Evolutionary conservation across 2,329 filamentous ascomycete species (phyloP), one percentile per base, ranked within the genome.

Genomic region (Sporothrix euskadiensis): DNA sequence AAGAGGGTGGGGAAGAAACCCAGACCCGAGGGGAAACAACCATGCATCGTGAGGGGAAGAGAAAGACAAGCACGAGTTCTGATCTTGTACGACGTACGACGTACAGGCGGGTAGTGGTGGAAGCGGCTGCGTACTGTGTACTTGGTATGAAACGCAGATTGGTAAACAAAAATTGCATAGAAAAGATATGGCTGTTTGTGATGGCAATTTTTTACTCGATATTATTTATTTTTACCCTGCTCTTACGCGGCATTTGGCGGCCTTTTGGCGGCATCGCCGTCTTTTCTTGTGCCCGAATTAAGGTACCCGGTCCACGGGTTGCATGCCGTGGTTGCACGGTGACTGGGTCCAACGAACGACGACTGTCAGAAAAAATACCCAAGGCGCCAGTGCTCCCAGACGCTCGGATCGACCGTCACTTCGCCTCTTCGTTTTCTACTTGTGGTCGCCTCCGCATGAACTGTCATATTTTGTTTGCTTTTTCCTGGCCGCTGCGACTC

Each of bases 401-500:
- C 5, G 12, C 10, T 66, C 22, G n/a, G 61, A 22, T 66, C 19
- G 12, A 19, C 10, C 6, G 39, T 47, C n/a, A n/a, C 16, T 4
- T 47, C n/a, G 22, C 6, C 39, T 41, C 59, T 44, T 65, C 59
- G 59, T 66, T 66, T 66, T 66, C 39, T 47, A 16, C 39, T 30
- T 66, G 30, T 10, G 39, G 39, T 16, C 4, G 16, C 19, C 41
- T 16, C 61, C 61, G 22, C 44, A 35, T 19, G 14, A 19, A 19
- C 30, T 59, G 56, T 59, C 56, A 59, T 56, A 56, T 59, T 59
- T 59, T 35, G 14, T 35, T 61, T 63, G 32, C 57, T 63, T 63
- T 63, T 63, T 63, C 57, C 19, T 63, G 32, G 16, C 19, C 19
- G 19, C 32, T 63, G 19, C 35, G 35, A 63, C 57, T 63, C 57